These are phyloP conservation scores for Kluyveromyces sp. DNA, from an alignment of 1,139 yeast genomes.

Conservation along the genomic window DNA sequence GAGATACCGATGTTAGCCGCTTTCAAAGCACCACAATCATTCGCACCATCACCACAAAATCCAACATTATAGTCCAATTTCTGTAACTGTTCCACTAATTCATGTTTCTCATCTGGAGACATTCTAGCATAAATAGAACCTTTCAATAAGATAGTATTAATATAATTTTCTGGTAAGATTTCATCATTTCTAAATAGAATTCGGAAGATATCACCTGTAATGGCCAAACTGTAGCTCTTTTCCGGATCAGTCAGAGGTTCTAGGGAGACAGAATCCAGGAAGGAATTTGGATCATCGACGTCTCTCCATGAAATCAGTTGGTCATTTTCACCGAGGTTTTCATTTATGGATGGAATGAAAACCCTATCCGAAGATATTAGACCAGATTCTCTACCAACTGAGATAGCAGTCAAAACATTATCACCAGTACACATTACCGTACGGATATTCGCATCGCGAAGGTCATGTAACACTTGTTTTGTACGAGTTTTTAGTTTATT, in stretches of 20 bases:
- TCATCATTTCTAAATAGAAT: constrained; percentile 51
- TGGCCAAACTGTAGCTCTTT: constrained; percentile 58
- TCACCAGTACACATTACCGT: constrained; percentile 98
- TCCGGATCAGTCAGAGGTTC: constrained; percentile 37
- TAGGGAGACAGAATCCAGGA: constrained; percentile 57
- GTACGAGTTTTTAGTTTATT: constrained; percentile 76
- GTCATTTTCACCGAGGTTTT: constrained; percentile 18
- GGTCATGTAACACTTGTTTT: constrained; percentile 47
- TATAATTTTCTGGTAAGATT: constrained; percentile 31
- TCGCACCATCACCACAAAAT: constrained; percentile 96
- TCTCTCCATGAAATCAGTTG: constrained; percentile 54
- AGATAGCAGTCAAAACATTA: constrained; percentile 84
- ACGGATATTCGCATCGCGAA: constrained; percentile 61
- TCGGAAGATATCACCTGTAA: constrained; percentile 89
- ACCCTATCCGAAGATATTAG: constrained; percentile 47
- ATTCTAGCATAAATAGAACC: constrained; percentile 85
- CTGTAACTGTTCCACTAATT: constrained; percentile 81
- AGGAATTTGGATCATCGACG: constrained; percentile 44
- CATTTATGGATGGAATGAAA: constrained; percentile 58
- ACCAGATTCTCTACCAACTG: constrained; percentile 83
- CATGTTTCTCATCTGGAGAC: constrained; percentile 99
- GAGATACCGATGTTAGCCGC: constrained; percentile 98
- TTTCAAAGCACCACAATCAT: constrained; percentile 95
- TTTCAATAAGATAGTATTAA: constrained; percentile 59
- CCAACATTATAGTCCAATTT: constrained; percentile 85